These are phyloP conservation scores for Tulasnella sp. DNA, from an alignment of 768 basidiomycete species.

Conservation along the genomic window DNA sequence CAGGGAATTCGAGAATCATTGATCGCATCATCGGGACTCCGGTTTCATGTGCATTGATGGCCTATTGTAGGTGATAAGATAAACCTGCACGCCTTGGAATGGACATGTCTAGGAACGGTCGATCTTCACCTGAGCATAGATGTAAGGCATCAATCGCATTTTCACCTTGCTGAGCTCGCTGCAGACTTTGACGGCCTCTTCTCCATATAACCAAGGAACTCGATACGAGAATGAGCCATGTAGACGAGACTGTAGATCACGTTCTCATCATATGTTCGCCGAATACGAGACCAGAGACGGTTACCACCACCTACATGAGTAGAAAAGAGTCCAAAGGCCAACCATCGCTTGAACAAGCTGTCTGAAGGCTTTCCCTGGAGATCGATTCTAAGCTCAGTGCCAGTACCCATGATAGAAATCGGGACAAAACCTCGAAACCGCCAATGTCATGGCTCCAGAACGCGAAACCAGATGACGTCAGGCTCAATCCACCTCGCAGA, in stretches of 20 bases:
- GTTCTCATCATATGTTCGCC: constrained; percentile 65
- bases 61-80: constrained; percentile 18
- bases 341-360: neutral
- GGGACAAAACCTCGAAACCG: constrained; percentile 47
- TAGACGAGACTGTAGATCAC: constrained; percentile 64
- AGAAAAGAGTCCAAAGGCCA: neutral
- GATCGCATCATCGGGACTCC: constrained; percentile 27
- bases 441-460: constrained; percentile 70
- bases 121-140: constrained; percentile 30
- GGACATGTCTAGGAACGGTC: neutral
- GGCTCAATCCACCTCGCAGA: constrained; percentile 49
- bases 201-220: constrained; percentile 62
- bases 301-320: constrained; percentile 40
- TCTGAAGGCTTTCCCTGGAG: neutral
- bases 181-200: constrained; percentile 35
- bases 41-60: constrained; percentile 24
- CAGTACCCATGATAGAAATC: too few relatives aligned
- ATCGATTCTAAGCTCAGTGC: neutral
- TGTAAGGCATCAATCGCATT: constrained; percentile 63
- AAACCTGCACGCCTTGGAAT: neutral
- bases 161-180: constrained; percentile 46
- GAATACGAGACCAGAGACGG: constrained; percentile 65
- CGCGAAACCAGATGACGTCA: constrained; percentile 57
- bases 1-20: constrained; percentile 27
- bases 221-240: constrained; percentile 66